These are phyloP conservation scores for Abrus pulchellus DNA, from an alignment of 306 rosid species.

Conservation along the genomic window DNA sequence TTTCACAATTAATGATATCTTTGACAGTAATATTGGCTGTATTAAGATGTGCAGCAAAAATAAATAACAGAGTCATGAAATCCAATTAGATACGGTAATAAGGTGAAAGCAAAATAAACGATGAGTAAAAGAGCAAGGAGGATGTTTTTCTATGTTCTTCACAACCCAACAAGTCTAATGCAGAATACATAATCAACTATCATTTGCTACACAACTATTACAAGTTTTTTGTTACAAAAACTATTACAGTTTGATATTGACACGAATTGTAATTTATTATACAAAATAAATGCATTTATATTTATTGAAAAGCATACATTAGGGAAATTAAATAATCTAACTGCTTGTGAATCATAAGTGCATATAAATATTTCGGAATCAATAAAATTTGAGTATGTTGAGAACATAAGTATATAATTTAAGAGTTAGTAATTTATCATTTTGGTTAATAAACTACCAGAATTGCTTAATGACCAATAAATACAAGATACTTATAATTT, in stretches of 20 bases:
- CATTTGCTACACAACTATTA: background rate
- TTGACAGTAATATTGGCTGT: constrained; percentile 30
- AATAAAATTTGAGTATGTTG: background rate
- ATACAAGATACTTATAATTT: no score
- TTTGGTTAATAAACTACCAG: no score
- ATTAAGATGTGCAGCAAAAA: constrained; percentile 3
- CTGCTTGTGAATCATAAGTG: background rate
- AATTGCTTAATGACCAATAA: no score
- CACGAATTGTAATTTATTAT: no score
- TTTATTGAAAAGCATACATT: no score
- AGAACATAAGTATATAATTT: no score
- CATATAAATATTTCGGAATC: background rate
- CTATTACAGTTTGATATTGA: no score
- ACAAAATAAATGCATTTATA: no score
- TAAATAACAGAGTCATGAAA: background rate
- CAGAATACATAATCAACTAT: background rate
- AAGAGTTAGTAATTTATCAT: no score
- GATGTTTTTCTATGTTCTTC: background rate
- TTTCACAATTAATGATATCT: constrained; percentile 7
- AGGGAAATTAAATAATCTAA: no score
- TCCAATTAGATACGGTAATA: background rate
- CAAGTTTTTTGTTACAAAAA: no score
- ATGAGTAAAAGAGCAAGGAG: background rate
- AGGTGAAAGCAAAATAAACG: no score
- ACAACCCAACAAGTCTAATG: background rate